phyloP scores from a whole-genome alignment of 2,329 filamentous ascomycete species.

The Uncinocarpus reesii region DNA sequence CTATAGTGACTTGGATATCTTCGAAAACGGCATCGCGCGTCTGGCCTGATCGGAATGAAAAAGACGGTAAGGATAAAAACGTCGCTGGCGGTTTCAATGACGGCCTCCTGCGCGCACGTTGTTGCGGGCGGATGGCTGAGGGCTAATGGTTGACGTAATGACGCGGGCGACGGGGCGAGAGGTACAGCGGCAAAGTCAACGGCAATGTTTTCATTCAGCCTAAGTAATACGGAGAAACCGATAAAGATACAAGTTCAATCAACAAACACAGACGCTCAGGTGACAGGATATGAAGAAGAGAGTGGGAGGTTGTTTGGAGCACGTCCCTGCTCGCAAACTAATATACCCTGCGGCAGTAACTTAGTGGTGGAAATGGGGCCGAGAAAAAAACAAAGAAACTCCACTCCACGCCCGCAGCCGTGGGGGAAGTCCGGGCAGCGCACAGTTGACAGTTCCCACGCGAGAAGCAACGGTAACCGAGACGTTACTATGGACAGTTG shows the following conservation, averaged over 20 bases:
- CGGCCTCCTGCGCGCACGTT: not conserved
- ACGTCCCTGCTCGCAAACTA: not conserved
- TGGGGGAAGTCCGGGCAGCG: too few species aligned
- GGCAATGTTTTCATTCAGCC: not conserved
- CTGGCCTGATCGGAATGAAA: not conserved
- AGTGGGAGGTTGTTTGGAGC: not conserved
- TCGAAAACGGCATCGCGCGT: constrained; percentile 7
- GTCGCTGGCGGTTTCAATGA: not conserved
- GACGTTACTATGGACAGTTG: too few species aligned
- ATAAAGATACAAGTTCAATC: not conserved
- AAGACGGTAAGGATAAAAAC: not conserved
- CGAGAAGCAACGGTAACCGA: too few species aligned
- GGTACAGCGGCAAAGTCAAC: constrained; percentile 1
- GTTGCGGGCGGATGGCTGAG: constrained; percentile 5
- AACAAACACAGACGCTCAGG: not conserved
- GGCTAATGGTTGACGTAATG: constrained; percentile 10
- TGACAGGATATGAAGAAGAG: not conserved
- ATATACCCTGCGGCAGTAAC: not conserved
- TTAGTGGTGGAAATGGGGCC: not conserved
- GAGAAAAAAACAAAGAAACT: constrained; percentile 4
- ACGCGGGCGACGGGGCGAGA: not conserved
- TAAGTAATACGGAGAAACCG: not conserved
- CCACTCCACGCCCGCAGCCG: not conserved
- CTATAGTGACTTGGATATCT: not conserved
- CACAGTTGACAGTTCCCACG: too few species aligned